Conservation (phyloP, 2,329 filamentous ascomycete species). For the Sarocladiaceae sp. region DNA sequence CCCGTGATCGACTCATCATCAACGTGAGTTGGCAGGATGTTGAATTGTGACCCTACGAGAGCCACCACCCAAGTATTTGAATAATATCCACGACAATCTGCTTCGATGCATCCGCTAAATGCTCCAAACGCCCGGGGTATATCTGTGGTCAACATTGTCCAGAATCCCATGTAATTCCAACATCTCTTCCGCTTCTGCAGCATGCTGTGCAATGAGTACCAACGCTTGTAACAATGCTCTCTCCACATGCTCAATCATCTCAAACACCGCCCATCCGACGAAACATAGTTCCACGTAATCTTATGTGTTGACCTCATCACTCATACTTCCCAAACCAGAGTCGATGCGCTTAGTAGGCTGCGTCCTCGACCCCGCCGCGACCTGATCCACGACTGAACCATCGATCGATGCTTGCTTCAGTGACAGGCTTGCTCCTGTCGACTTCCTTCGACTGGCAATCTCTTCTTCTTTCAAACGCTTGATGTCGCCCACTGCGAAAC, state of each 20-base stretch:
- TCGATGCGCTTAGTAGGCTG: background rate
- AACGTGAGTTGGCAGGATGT: too few relatives aligned
- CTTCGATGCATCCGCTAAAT: slow-evolving; percentile 1
- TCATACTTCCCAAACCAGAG: slow-evolving; percentile 1
- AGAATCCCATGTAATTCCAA: slow-evolving; percentile 1
- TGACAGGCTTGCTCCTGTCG: slow-evolving; percentile 20
- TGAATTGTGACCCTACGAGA: too few relatives aligned
- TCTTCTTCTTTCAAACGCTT: slow-evolving; percentile 21
- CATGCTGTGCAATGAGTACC: too few relatives aligned
- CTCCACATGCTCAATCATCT: too few relatives aligned
- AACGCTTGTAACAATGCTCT: too few relatives aligned
- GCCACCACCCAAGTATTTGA: too few relatives aligned
- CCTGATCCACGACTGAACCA: background rate
- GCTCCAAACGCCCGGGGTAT: slow-evolving; percentile 7
- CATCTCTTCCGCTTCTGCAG: too few relatives aligned
- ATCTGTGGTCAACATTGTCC: slow-evolving; percentile 2
- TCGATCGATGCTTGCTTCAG: slow-evolving; percentile 11
- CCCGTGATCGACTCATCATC: too few relatives aligned
- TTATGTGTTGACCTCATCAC: background rate
- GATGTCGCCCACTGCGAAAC: slow-evolving; percentile 25
- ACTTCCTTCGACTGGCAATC: slow-evolving; percentile 23
- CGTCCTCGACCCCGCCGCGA: background rate
- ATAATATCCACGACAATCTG: background rate
- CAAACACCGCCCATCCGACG: too few relatives aligned
- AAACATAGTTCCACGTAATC: background rate